Evolutionary conservation across 1,139 yeast species (phyloP).

Genomic region (Hyphopichia khmerensis): DNA sequence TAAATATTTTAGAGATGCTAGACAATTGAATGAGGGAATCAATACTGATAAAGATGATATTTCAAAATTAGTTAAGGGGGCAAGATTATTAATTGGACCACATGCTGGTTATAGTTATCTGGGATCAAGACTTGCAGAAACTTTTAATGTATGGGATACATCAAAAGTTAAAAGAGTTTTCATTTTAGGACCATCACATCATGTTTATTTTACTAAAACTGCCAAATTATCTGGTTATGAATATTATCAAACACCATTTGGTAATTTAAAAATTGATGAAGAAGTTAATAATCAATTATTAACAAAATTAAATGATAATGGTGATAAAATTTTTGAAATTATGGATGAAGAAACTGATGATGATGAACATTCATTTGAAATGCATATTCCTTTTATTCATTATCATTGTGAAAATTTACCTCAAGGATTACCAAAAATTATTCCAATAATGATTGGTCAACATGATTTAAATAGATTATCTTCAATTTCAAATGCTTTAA

Average conservation of each 20-base stretch:
- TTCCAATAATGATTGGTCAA: constrained; percentile 70
- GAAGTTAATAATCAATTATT: constrained; percentile 37
- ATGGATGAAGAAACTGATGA: constrained; percentile 68
- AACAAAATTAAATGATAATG: constrained; percentile 19
- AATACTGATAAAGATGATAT: constrained; percentile 13
- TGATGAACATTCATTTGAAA: constrained; percentile 90
- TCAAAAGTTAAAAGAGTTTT: constrained; percentile 61
- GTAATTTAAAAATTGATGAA: constrained; percentile 65
- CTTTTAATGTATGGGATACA: constrained; percentile 72
- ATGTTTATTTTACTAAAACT: constrained; percentile 67
- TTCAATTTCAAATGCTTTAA: constrained; percentile 47
- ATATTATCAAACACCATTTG: constrained; percentile 77
- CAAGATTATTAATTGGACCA: constrained; percentile 62
- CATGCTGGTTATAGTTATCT: constrained; percentile 94
- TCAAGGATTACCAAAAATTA: constrained; percentile 50
- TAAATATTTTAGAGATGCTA: constrained; percentile 33
- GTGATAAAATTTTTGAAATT: constrained; percentile 35
- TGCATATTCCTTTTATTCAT: constrained; percentile 84
- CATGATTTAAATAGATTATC: constrained; percentile 30
- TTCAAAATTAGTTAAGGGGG: constrained; percentile 40
- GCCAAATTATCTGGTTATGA: constrained; percentile 58
- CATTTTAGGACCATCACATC: constrained; percentile 92
- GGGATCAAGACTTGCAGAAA: constrained; percentile 74
- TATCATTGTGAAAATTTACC: constrained; percentile 30
- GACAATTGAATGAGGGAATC: constrained; percentile 8